A percentile compares a stretch with the other conserved stretches of the same genome.
phyloP scores from a whole-genome alignment of 768 basidiomycete genomes.

The Russula earlei region DNA sequence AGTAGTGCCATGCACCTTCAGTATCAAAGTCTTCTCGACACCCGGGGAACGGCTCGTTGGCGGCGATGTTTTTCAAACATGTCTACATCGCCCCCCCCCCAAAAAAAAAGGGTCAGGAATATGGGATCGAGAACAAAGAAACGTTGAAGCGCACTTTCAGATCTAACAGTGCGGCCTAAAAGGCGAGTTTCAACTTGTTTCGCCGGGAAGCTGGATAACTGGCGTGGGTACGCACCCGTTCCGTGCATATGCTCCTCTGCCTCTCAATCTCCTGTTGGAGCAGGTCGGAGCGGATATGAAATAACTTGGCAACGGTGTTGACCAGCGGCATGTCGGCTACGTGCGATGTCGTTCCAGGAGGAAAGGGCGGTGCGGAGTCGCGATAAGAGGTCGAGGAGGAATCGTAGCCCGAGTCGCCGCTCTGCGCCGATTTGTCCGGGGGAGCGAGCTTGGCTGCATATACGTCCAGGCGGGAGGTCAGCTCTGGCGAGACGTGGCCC shows the following conservation, averaged over 20 bases:
- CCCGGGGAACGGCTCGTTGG: constrained; percentile 75
- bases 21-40: constrained; percentile 78
- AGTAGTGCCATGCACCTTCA: constrained; percentile 76
- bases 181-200: constrained; percentile 4
- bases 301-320: constrained; percentile 54
- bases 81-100: constrained; percentile 38
- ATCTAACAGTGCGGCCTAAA: constrained; percentile 74
- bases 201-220: not conserved
- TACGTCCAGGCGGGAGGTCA: constrained; percentile 70
- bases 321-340: constrained; percentile 76
- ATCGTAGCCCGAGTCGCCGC: constrained; percentile 60
- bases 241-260: constrained; percentile 54
- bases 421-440: constrained; percentile 34
- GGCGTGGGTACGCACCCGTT: constrained; percentile 51
- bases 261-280: constrained; percentile 68
- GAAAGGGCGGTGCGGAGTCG: constrained; percentile 35
- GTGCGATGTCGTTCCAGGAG: constrained; percentile 33
- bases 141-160: constrained; percentile 51
- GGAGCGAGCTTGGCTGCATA: constrained; percentile 78
- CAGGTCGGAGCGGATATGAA: constrained; percentile 61
- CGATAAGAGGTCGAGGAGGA: constrained; percentile 50
- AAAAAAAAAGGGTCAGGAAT: constrained; percentile 2
- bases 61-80: constrained; percentile 85
- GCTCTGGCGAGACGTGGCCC: constrained; percentile 75
- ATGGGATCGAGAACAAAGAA: not conserved